phyloP scores from a whole-genome alignment of 179 eudicot species.

The Silene noctiflora region DNA sequence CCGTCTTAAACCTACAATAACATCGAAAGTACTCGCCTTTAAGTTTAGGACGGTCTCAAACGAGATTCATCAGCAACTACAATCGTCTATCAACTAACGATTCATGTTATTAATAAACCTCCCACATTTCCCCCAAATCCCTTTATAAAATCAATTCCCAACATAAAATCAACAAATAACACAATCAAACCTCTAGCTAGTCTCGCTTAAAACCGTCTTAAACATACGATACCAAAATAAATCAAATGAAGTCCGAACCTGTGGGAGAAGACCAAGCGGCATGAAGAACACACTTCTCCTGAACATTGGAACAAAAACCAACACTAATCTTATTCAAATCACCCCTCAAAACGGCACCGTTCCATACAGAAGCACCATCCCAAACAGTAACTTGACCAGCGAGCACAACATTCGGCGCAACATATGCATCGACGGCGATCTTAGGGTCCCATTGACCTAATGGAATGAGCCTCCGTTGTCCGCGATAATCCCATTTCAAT shows the following conservation, averaged over 20 bases:
- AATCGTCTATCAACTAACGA: neutral
- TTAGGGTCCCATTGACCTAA: conserved; percentile 92
- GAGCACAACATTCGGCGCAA: conserved; percentile 87
- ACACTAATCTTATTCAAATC: conserved; percentile 84
- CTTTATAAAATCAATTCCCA: neutral
- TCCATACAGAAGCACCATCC: conserved; percentile 94
- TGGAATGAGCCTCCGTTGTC: conserved; percentile 71
- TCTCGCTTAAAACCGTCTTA: neutral
- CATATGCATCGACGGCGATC: conserved; percentile 94
- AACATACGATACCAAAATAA: neutral
- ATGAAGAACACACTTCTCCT: conserved; percentile 81
- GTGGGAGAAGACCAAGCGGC: conserved; percentile 93
- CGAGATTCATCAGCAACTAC: neutral
- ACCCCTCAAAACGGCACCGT: conserved; percentile 77
- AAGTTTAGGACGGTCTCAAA: neutral
- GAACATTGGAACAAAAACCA: conserved; percentile 84
- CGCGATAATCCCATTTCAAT: conserved; percentile 93
- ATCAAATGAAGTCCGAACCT: conserved; percentile 35
- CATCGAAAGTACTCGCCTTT: neutral
- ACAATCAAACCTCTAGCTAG: neutral
- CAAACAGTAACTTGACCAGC: conserved; percentile 90
- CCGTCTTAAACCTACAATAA: neutral
- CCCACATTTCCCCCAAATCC: neutral
- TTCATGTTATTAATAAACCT: neutral
- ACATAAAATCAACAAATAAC: neutral